A percentile compares a stretch with the other conserved stretches of the same genome.
These are phyloP conservation scores for Phaeophleospora eucalypticola DNA, from an alignment of 2,329 filamentous ascomycete species.

Conservation along the genomic window DNA sequence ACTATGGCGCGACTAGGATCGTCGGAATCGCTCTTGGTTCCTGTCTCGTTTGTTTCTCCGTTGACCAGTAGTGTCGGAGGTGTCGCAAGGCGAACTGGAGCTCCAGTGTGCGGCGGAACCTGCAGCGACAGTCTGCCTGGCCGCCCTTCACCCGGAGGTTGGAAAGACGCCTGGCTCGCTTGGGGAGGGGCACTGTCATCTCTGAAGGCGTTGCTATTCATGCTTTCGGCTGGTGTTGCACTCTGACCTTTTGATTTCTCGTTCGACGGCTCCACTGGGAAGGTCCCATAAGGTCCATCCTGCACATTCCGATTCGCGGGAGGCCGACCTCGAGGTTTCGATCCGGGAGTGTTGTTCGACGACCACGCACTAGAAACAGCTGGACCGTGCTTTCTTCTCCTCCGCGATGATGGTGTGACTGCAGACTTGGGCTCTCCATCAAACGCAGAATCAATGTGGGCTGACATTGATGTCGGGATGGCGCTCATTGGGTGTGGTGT, in stretches of 20 bases:
- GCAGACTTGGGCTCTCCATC: constrained; percentile 65
- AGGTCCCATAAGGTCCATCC: constrained; percentile 66
- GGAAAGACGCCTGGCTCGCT: constrained; percentile 41
- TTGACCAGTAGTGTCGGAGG: constrained; percentile 54
- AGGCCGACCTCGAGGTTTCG: constrained; percentile 74
- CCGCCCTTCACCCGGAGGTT: constrained; percentile 27
- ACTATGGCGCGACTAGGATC: constrained; percentile 16
- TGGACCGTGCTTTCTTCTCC: constrained; percentile 68
- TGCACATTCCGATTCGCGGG: constrained; percentile 65
- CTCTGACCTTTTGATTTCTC: constrained; percentile 15
- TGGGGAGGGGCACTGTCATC: constrained; percentile 49
- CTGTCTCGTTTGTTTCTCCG: constrained; percentile 38
- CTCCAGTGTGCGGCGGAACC: constrained; percentile 58
- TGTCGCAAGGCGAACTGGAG: constrained; percentile 60
- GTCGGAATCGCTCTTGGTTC: constrained; percentile 20
- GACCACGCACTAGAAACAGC: constrained; percentile 88
- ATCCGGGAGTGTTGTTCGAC: constrained; percentile 59
- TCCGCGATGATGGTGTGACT: constrained; percentile 59
- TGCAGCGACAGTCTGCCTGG: constrained; percentile 57
- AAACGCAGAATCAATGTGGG: constrained; percentile 44
- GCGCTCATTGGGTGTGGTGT: constrained; percentile 72
- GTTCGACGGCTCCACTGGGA: constrained; percentile 55
- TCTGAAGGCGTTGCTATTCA: constrained; percentile 8
- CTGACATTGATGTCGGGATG: constrained; percentile 54
- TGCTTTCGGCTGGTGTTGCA: not conserved